Conservation (phyloP, 805 yeast species). For the Wickerhamomyces silvicola region DNA sequence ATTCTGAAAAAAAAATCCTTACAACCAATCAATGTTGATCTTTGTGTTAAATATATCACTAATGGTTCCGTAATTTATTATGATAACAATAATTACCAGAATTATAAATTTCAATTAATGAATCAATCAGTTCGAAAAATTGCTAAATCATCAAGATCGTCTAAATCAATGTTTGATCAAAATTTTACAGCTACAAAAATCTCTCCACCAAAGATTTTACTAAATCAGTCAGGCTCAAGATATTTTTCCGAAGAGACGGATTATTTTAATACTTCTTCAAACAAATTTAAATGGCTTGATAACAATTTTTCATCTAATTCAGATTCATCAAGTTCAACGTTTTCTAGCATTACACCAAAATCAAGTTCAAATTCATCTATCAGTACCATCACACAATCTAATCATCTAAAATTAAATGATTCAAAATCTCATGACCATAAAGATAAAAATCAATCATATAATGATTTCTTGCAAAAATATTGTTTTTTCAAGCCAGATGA, state of each 20-base stretch:
- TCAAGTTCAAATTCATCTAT: constrained; percentile 4
- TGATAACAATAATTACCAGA: constrained; percentile 34
- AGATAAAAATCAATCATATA: constrained; percentile 9
- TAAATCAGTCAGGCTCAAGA: constrained; percentile 16
- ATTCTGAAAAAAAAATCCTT: constrained; percentile 7
- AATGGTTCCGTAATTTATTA: constrained; percentile 25
- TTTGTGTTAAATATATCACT: constrained; percentile 34
- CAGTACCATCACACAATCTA: background rate
- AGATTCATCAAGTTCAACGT: constrained; percentile 1
- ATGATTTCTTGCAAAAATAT: constrained; percentile 21
- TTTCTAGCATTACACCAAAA: too few species aligned
- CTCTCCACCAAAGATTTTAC: constrained; percentile 6
- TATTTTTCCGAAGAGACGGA: constrained; percentile 24
- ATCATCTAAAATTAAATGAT: background rate
- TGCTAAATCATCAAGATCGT: constrained; percentile 4
- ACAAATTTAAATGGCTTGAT: too few species aligned
- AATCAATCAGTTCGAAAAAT: constrained; percentile 10
- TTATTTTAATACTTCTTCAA: constrained; percentile 19
- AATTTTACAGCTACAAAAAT: constrained; percentile 11
- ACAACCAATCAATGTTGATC: constrained; percentile 21
- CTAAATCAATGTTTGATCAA: constrained; percentile 3
- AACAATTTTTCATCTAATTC: too few species aligned
- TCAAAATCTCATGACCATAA: background rate
- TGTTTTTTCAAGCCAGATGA: constrained; percentile 21
- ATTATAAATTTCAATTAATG: constrained; percentile 30